Evolutionary conservation across 2,329 filamentous ascomycete genomes (phyloP), one percentile per base, ranked within the genome.

Genomic region (Arthrobotrys sinensis): DNA sequence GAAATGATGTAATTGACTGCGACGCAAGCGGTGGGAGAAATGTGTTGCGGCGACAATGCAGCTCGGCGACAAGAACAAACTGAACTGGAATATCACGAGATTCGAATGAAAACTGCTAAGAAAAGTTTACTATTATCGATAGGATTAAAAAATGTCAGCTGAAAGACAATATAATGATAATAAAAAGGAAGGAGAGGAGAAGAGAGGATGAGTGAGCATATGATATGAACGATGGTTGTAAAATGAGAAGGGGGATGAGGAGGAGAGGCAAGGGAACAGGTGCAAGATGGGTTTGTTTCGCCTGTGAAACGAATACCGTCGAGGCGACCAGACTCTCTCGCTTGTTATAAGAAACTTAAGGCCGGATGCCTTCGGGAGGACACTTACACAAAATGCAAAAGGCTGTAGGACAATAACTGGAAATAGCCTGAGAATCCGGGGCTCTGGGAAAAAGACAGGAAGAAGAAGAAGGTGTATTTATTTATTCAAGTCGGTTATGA

Each of bases 281-380:
- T 6, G 11, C 21, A 16, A 50, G 8, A 19, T 52, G 50, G 50
- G 52, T 60, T 69, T 69, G 66, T 70, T 70, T 70, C 66, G 66
- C 34, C 66, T 70, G 66, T 71, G 53, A 71, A 63, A 71, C 67
- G 53, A 45, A 36, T 45, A 40, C 53, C 34, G 53, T 60, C 40
- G 45, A 64, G 40, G 40, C 43, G 43, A 64, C 21, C n/a, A n/a
- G n/a, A n/a, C n/a, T n/a, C n/a, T 19, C 24, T 28, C 2, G 4
- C 11, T 32, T 34, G 24, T 38, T 38, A 43, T 36, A 24, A 7
- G 12, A 50, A 19, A 66, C 10, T 7, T 2, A 28, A 28, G 24
- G 24, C 12, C 52, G 65, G 65, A 68, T 57, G 65, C 32, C 34
- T 68, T 60, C 50, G 50, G 65, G 36, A 68, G 24, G 4, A 36